Evolutionary conservation across 495 filamentous ascomycete species (phyloP).

Genomic region (Lichina pygmaea): DNA sequence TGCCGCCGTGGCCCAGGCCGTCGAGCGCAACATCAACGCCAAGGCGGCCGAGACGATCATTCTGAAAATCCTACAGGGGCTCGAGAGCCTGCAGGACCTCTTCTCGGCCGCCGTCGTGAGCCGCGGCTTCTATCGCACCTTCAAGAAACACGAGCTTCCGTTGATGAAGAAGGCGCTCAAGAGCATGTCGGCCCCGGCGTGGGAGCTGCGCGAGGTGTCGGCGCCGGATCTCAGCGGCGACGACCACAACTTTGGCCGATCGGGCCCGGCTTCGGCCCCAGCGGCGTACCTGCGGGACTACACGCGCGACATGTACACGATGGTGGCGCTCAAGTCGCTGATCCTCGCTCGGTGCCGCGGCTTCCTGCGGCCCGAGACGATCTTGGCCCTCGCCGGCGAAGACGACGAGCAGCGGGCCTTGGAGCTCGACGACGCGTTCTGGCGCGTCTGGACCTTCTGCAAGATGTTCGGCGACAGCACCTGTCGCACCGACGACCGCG

Average conservation of each 20-base stretch:
- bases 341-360: constrained; percentile 29
- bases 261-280: constrained; percentile 29
- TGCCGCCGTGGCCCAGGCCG: constrained; percentile 5
- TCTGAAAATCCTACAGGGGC: constrained; percentile 20
- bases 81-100: constrained; percentile 27
- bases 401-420: constrained; percentile 20
- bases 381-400: constrained; percentile 23
- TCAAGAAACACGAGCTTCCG: constrained; percentile 29
- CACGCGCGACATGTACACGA: constrained; percentile 27
- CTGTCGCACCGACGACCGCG: constrained; percentile 29
- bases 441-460: constrained; percentile 47
- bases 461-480: constrained; percentile 34
- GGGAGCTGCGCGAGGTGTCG: constrained; percentile 37
- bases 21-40: constrained; percentile 4
- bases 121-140: constrained; percentile 30
- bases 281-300: constrained; percentile 26
- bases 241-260: constrained; percentile 18
- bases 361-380: constrained; percentile 30
- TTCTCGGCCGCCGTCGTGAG: constrained; percentile 28
- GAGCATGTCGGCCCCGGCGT: constrained; percentile 32
- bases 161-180: constrained; percentile 27
- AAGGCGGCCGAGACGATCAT: constrained; percentile 21
- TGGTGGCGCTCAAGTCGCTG: constrained; percentile 29
- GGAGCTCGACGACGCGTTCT: constrained; percentile 37
- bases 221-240: constrained; percentile 23